Evolutionary conservation across 805 yeast species (phyloP).

Genomic region (Osmozyma mogii): DNA sequence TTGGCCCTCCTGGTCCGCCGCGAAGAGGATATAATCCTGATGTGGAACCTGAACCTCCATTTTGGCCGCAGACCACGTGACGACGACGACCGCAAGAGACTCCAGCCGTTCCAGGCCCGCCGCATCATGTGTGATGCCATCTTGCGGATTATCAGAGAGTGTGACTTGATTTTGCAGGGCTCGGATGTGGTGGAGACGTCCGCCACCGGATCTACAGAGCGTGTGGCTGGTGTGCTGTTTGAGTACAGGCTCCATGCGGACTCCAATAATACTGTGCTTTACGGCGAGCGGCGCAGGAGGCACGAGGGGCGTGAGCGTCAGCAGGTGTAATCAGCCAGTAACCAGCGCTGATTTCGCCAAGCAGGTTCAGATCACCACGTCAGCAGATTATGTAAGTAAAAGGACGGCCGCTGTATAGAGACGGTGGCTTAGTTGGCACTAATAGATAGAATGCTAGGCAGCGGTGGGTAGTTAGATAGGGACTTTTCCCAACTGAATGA

Average conservation of each 20-base stretch:
- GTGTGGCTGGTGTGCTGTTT: slow-evolving; percentile 38
- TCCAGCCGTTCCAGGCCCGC: slow-evolving; percentile 38
- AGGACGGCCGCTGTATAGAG: no score
- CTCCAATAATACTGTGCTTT: slow-evolving; percentile 12
- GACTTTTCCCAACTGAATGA: no score
- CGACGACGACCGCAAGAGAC: slow-evolving; percentile 18
- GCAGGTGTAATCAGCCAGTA: no score
- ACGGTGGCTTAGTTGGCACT: no score
- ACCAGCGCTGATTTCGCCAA: no score
- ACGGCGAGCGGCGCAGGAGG: neutral
- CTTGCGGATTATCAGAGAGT: slow-evolving; percentile 39
- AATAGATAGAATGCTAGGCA: no score
- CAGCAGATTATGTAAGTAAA: no score
- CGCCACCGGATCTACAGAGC: slow-evolving; percentile 29
- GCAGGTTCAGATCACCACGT: no score
- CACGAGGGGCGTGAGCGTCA: no score
- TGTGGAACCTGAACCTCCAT: slow-evolving; percentile 52
- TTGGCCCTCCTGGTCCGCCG: slow-evolving; percentile 50
- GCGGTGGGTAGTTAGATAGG: no score
- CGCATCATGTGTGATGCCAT: slow-evolving; percentile 41
- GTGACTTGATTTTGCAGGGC: slow-evolving; percentile 36
- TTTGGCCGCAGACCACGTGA: slow-evolving; percentile 19
- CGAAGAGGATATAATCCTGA: slow-evolving; percentile 50
- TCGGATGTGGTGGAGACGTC: slow-evolving; percentile 23
- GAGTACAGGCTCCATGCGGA: slow-evolving; percentile 43